Evolutionary conservation across 352 stramenopile genomes (phyloP), one percentile per base, ranked within the genome.

Genomic region (Phytophthora tentaculata): DNA sequence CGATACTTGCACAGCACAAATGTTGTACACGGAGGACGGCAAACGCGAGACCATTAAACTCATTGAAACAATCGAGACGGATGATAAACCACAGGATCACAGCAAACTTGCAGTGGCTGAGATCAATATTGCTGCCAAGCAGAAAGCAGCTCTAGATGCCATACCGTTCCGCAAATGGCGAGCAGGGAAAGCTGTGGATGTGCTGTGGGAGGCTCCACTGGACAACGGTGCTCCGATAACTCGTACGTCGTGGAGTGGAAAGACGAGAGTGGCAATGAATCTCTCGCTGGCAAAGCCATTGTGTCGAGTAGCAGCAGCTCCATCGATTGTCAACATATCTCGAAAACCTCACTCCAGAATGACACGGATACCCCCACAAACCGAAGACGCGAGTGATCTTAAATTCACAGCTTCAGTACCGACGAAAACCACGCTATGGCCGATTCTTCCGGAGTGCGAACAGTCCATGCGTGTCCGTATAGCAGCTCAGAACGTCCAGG

Each of bases 161-260:
- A 80, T 90, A 5, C 81, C 84, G 0, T 95, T 95, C 50, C 79
- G 87, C 8, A 67, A 69, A 8, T 95, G 87, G 87, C 51, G 71
- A 35, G 83, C 84, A 17, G 85, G 87, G 4, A 91, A 90, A 37
- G 87, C 87, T 8, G 80, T 89, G 10, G 82, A 93, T 47, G 71
- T 95, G 19, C 16, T 49, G n/a, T 95, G 87, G 87, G 77, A 89
- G n/a, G 65, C 77, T 2, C 87, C 87, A 37, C 14, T 75, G 6
- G 76, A 90, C 32, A 92, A 92, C 49, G 87, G 87, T 0, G 72
- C 82, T 17, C 16, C 64, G 0, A 89, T 95, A 49, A 84, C 72
- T 8, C 76, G 56, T 95, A 91, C 37, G 45, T 83, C 5, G 56
- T 94, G 4, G 87, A 95, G 47, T 95, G 87, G 87, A 79, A 80